Evolutionary conservation across 129 eudicot genomes (phyloP).

Genomic region (Flaveria robusta): DNA sequence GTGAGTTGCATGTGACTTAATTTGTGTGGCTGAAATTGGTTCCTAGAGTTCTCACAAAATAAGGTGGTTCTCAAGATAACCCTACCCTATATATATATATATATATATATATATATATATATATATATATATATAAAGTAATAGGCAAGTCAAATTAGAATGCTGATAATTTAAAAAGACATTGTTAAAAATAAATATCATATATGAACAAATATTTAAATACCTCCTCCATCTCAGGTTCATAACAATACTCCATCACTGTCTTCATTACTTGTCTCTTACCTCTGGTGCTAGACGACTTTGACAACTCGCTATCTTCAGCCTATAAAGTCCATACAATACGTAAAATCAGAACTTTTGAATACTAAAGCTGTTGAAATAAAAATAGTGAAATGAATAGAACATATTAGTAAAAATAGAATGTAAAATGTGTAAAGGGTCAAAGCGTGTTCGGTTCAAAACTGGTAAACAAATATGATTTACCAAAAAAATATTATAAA

Average conservation of each 20-base stretch:
- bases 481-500: background rate
- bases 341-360: background rate
- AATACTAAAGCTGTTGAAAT: background rate
- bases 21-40: too few species aligned
- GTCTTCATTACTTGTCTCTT: constrained; percentile 69
- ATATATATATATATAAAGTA: background rate
- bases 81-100: too few species aligned
- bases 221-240: constrained; percentile 99
- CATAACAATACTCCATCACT: constrained; percentile 91
- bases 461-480: background rate
- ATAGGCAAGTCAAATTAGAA: constrained; percentile 3
- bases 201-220: constrained; percentile 3
- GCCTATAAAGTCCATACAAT: constrained; percentile 42
- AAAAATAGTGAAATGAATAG: background rate
- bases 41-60: too few species aligned
- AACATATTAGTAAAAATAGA: background rate
- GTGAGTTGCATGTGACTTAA: too few species aligned
- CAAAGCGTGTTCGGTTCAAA: background rate
- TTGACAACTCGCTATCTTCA: constrained; percentile 72
- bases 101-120: too few species aligned
- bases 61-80: too few species aligned
- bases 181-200: background rate
- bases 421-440: background rate
- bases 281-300: constrained; percentile 71
- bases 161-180: background rate